A percentile compares a stretch with the other conserved stretches of the same genome.
phyloP scores from a whole-genome alignment of 2,329 filamentous ascomycete species.

The Talaromyces sp. region DNA sequence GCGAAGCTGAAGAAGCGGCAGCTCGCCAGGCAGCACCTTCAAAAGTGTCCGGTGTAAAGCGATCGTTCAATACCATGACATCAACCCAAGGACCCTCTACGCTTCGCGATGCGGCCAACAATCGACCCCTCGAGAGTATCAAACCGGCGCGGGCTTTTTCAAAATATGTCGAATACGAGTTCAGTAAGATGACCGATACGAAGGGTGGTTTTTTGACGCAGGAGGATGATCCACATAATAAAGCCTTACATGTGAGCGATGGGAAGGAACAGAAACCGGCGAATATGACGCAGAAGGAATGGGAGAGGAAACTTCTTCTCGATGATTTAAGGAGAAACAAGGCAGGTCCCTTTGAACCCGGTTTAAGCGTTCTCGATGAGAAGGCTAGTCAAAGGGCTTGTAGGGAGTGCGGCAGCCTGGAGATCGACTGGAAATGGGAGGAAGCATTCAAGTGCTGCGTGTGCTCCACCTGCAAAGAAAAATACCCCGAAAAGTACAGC shows the following conservation, averaged over 20 bases:
- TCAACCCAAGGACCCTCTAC: conserved; percentile 49
- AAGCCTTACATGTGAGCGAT: conserved; percentile 58
- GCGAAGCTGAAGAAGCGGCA: conserved; percentile 55
- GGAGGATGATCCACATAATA: conserved; percentile 87
- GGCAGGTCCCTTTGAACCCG: conserved; percentile 80
- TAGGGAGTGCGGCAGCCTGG: conserved; percentile 72
- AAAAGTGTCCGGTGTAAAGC: conserved; percentile 63
- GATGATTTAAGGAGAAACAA: conserved; percentile 67
- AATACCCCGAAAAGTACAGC: conserved; percentile 84
- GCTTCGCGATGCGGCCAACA: conserved; percentile 60
- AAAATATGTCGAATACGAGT: conserved; percentile 96
- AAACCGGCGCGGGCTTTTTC: conserved; percentile 81
- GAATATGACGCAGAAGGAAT: conserved; percentile 84
- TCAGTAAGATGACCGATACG: conserved; percentile 95
- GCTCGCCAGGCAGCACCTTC: conserved; percentile 7
- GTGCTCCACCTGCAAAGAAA: conserved; percentile 83
- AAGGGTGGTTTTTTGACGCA: conserved; percentile 91
- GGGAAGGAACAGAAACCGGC: conserved; percentile 65
- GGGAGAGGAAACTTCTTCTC: conserved; percentile 78
- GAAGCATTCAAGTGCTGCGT: conserved; percentile 72
- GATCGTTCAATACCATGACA: conserved; percentile 62
- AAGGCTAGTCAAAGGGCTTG: conserved; percentile 66
- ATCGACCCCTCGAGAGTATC: conserved; percentile 48
- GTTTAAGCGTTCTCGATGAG: conserved; percentile 67
- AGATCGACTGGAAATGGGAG: conserved; percentile 95